phyloP scores from a whole-genome alignment of 2,329 filamentous ascomycete species.

The Lasiodiplodia theobromae region DNA sequence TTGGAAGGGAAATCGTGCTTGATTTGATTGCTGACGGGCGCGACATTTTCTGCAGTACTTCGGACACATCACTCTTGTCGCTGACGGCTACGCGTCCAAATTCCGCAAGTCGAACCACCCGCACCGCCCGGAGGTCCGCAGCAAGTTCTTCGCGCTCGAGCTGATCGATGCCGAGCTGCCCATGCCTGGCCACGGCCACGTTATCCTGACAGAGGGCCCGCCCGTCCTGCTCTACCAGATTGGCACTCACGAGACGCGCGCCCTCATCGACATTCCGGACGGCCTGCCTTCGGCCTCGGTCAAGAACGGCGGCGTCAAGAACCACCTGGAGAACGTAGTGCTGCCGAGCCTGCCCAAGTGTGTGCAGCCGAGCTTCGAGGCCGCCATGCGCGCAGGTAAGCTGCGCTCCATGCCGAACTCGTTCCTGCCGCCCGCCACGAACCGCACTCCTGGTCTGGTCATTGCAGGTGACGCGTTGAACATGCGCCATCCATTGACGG shows the following conservation, averaged over 20 bases:
- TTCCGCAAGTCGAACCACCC: slow-evolving; percentile 83
- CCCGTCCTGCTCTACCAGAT: slow-evolving; percentile 97
- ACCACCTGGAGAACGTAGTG: slow-evolving; percentile 80
- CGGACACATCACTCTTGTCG: slow-evolving; percentile 83
- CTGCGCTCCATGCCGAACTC: slow-evolving; percentile 96
- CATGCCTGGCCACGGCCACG: slow-evolving; percentile 78
- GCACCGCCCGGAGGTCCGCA: slow-evolving; percentile 72
- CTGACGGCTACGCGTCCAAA: slow-evolving; percentile 90
- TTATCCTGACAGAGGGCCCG: slow-evolving; percentile 78
- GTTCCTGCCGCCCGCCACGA: slow-evolving; percentile 82
- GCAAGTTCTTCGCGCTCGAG: slow-evolving; percentile 93
- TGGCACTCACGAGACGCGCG: slow-evolving; percentile 90
- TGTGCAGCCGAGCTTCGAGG: slow-evolving; percentile 75
- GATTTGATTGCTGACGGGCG: neutral
- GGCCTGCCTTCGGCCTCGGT: slow-evolving; percentile 75
- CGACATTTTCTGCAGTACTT: slow-evolving; percentile 69
- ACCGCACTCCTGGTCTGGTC: slow-evolving; percentile 74
- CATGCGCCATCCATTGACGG: slow-evolving; percentile 98
- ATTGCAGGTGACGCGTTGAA: slow-evolving; percentile 95
- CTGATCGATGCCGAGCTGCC: slow-evolving; percentile 86
- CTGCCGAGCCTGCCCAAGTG: slow-evolving; percentile 76
- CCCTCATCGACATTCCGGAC: slow-evolving; percentile 85
- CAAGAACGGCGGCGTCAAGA: slow-evolving; percentile 81
- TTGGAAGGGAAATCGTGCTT: neutral
- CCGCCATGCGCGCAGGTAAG: slow-evolving; percentile 77